These are phyloP conservation scores for Podila verticillata DNA, from an alignment of 192 early-diverging fungal genomes.

Conservation along the genomic window DNA sequence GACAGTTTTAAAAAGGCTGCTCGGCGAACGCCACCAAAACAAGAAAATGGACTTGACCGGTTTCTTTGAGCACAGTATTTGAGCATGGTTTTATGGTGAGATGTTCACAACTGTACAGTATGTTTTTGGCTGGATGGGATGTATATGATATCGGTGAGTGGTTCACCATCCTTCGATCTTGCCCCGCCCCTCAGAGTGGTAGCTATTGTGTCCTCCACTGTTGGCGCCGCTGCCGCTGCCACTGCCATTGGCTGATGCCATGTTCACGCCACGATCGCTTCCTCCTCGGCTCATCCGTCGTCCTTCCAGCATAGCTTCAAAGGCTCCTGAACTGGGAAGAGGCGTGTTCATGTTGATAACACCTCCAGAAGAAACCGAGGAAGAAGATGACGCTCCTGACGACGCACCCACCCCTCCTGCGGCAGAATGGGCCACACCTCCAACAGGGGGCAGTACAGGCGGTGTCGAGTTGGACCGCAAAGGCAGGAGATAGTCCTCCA, in stretches of 20 bases:
- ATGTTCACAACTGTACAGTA: background rate
- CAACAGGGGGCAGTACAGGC: background rate
- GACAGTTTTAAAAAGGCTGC: too few relatives aligned
- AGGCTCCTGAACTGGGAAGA: slow-evolving; percentile 5
- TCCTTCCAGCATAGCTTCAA: slow-evolving; percentile 31
- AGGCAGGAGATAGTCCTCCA: background rate
- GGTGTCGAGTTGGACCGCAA: slow-evolving; percentile 2
- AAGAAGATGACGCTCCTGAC: background rate
- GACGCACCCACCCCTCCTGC: background rate
- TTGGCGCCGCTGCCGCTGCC: slow-evolving; percentile 24
- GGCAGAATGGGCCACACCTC: background rate
- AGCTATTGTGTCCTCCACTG: slow-evolving; percentile 32
- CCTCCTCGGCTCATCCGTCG: slow-evolving; percentile 41
- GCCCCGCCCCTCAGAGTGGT: slow-evolving; percentile 39
- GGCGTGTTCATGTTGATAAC: background rate
- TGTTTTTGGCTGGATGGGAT: background rate
- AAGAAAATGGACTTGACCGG: too few relatives aligned
- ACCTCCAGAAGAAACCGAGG: background rate
- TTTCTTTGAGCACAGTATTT: too few relatives aligned
- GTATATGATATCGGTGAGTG: background rate
- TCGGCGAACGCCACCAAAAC: too few relatives aligned
- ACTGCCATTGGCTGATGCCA: background rate
- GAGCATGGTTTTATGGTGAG: too few relatives aligned
- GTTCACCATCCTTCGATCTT: slow-evolving; percentile 32
- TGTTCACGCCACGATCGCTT: slow-evolving; percentile 25